phyloP scores from a whole-genome alignment of 768 basidiomycete species.

The Leccinum subtestaceum region DNA sequence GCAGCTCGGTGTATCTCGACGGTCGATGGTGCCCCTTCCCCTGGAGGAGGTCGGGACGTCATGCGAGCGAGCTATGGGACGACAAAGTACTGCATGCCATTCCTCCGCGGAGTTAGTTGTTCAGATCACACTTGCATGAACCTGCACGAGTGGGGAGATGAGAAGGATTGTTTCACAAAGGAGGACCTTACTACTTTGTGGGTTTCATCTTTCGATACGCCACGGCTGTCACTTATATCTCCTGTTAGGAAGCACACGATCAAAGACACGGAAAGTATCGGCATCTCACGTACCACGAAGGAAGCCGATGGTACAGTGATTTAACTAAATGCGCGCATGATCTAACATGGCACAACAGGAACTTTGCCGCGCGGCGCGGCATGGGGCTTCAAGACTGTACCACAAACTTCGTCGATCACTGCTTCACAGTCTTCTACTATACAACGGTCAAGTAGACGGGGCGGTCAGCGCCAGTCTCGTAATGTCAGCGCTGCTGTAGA shows the following conservation, averaged over 20 bases:
- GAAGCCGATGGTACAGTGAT: slow-evolving; percentile 53
- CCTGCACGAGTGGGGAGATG: slow-evolving; percentile 97
- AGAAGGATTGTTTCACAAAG: slow-evolving; percentile 96
- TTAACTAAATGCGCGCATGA: background rate
- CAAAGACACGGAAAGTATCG: slow-evolving; percentile 74
- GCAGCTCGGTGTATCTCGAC: slow-evolving; percentile 90
- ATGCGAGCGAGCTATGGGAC: slow-evolving; percentile 96
- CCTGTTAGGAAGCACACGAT: slow-evolving; percentile 80
- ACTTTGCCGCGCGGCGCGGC: slow-evolving; percentile 68
- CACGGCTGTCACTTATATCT: slow-evolving; percentile 1
- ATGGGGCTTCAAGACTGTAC: slow-evolving; percentile 51
- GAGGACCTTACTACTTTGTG: slow-evolving; percentile 93
- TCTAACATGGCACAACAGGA: slow-evolving; percentile 20
- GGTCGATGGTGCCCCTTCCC: slow-evolving; percentile 88
- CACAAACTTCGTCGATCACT: slow-evolving; percentile 16
- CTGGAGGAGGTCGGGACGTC: slow-evolving; percentile 83
- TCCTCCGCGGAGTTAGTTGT: slow-evolving; percentile 82
- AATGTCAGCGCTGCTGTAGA: slow-evolving; percentile 35
- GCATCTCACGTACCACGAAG: slow-evolving; percentile 49
- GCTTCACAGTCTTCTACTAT: slow-evolving; percentile 20
- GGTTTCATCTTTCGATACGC: slow-evolving; percentile 27
- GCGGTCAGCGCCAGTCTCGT: slow-evolving; percentile 48
- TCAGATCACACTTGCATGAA: slow-evolving; percentile 90
- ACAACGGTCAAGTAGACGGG: slow-evolving; percentile 43
- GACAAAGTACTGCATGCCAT: slow-evolving; percentile 96